A percentile compares a stretch with the other conserved stretches of the same genome.
Conservation (phyloP, 2,329 filamentous ascomycete species). For the Basipetospora chlamydospora region DNA sequence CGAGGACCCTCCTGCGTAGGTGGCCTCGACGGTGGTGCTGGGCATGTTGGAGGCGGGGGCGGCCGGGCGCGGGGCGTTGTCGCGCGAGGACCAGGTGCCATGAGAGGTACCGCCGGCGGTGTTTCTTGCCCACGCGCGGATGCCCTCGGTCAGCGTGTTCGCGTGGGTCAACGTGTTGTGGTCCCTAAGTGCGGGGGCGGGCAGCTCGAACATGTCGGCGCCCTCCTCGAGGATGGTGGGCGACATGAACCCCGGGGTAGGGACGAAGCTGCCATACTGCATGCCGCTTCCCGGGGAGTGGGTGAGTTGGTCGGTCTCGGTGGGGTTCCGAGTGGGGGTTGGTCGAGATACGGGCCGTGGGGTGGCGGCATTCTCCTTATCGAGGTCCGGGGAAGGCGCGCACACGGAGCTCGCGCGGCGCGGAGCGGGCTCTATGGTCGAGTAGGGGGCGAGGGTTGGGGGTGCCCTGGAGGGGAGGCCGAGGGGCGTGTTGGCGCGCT, state of each 20-base stretch:
- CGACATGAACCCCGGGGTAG: slow-evolving; percentile 21
- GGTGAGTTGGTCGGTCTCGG: slow-evolving; percentile 27
- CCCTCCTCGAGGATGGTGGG: slow-evolving; percentile 7
- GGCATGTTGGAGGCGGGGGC: background rate
- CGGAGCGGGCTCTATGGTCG: too few relatives aligned
- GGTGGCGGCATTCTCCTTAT: too few relatives aligned
- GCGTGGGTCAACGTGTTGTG: background rate
- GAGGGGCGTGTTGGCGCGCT: slow-evolving; percentile 39
- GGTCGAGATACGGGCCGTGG: slow-evolving; percentile 4
- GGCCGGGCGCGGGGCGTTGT: background rate
- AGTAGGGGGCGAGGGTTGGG: slow-evolving; percentile 8
- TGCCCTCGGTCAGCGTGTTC: background rate
- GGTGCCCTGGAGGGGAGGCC: background rate
- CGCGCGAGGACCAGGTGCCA: background rate
- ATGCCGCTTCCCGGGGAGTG: slow-evolving; percentile 19
- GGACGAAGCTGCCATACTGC: slow-evolving; percentile 39
- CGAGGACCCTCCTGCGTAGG: too few relatives aligned
- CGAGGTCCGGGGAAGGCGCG: too few relatives aligned
- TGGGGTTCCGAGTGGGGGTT: slow-evolving; percentile 1
- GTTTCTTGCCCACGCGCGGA: background rate
- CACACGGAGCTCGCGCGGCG: too few relatives aligned
- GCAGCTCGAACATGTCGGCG: slow-evolving; percentile 31
- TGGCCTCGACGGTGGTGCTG: slow-evolving; percentile 5
- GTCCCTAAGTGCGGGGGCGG: slow-evolving; percentile 33
- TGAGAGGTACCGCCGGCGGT: background rate